A percentile compares a stretch with the other conserved stretches of the same genome.
These are phyloP conservation scores for Aspergillus sclerotialis DNA, from an alignment of 2,329 filamentous ascomycete genomes.

Conservation along the genomic window DNA sequence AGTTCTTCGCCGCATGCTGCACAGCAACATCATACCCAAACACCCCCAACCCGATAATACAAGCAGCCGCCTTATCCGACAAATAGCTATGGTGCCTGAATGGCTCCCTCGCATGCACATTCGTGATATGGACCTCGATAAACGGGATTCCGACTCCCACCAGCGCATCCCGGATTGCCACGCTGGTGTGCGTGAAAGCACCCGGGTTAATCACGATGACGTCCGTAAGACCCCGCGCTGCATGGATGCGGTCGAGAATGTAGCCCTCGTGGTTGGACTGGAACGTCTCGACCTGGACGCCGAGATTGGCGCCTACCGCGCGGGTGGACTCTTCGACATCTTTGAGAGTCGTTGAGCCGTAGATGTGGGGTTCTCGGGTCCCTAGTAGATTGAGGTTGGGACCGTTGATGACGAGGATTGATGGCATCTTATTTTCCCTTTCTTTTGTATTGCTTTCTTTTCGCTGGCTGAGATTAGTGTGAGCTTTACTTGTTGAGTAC, in stretches of 20 bases:
- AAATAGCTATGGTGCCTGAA: constrained; percentile 62
- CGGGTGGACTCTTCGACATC: constrained; percentile 48
- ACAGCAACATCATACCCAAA: constrained; percentile 53
- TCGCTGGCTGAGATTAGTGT: too few species aligned
- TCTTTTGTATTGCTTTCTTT: too few species aligned
- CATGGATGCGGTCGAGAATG: constrained; percentile 63
- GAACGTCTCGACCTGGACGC: constrained; percentile 48
- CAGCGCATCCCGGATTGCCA: constrained; percentile 64
- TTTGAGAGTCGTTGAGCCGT: constrained; percentile 60
- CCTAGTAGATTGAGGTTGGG: constrained; percentile 72
- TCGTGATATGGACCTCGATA: constrained; percentile 64
- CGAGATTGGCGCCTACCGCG: constrained; percentile 41
- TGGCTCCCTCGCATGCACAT: constrained; percentile 60
- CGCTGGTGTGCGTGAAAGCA: constrained; percentile 65
- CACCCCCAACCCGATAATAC: constrained; percentile 59
- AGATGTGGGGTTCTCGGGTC: constrained; percentile 62
- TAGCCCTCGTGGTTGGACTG: constrained; percentile 73
- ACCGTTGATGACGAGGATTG: constrained; percentile 60
- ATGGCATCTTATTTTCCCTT: too few species aligned
- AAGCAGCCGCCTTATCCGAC: constrained; percentile 63
- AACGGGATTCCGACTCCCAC: constrained; percentile 62
- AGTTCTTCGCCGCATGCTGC: constrained; percentile 36
- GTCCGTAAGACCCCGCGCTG: constrained; percentile 50
- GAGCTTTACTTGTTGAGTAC: too few species aligned
- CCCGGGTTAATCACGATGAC: constrained; percentile 63